Evolutionary conservation across 306 rosid species (phyloP), one percentile per base, ranked within the genome.

Genomic region (Cucumis melo): DNA sequence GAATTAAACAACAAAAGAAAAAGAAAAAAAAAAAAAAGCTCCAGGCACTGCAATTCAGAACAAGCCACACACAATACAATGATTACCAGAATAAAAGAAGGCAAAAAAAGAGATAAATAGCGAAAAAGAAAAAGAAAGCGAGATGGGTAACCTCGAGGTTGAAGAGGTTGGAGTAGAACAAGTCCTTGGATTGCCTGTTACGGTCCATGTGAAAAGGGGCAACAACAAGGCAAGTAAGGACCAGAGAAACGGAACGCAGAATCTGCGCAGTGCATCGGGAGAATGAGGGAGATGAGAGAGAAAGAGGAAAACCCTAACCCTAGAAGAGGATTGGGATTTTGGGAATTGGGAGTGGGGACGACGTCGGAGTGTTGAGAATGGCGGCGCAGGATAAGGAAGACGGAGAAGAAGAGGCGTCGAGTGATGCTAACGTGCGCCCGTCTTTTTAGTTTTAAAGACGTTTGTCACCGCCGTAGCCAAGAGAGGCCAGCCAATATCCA

Each of bases 111-210:
- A 50, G 7, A 68, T 5, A 34, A 21, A 29, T 17, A 24, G 42
- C 42, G 42, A 23, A 64, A 32, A 15, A 42, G 15, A 76, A 44
- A 4, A 27, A 27, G 42, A 79, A 72, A 41, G 59, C 27, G 54
- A 67, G 56, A 72, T 10, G 61, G 75, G 74, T 20, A 74, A 92
- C 98, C 96, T 93, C 95, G 32, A 91, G 96, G 80, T 91, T 89
- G 86, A 93, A 91, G 77, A 91, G 96, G 61, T 77, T 86, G 67
- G 96, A 86, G 86, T 87, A 92, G 71, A 75, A 79, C 41, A 87
- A 79, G 23, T 92, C 92, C 75, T 85, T 90, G 84, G 96, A 66
- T 78, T 82, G 90, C 78, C 84, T 77, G 75, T 85, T 77, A 83
- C 83, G 90, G 82, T 88, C 97, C 97, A 90, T 92, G 87, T n/a